A percentile compares a stretch with the other conserved stretches of the same genome.
Conservation (phyloP, 2,329 filamentous ascomycete genomes). For the Hypomyces rosellus region DNA sequence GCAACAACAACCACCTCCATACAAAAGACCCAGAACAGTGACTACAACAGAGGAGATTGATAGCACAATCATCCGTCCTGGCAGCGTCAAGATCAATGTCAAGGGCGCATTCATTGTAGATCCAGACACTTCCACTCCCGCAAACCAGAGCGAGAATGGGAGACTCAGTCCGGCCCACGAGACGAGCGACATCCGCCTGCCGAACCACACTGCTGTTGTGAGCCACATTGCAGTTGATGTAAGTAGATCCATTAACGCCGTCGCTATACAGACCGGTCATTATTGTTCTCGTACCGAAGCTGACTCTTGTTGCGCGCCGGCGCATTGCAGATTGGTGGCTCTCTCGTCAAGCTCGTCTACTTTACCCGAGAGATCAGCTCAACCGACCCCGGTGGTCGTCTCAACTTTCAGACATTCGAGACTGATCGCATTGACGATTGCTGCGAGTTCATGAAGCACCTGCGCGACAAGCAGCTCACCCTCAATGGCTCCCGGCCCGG, state of each 20-base stretch:
- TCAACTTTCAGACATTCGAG: conserved; percentile 96
- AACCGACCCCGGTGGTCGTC: conserved; percentile 72
- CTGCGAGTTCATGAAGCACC: conserved; percentile 80
- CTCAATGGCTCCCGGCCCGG: conserved; percentile 65
- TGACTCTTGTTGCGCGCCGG: not conserved
- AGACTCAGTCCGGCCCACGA: conserved; percentile 52
- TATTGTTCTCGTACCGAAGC: not conserved
- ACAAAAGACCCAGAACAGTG: conserved; percentile 24
- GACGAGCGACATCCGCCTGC: conserved; percentile 89
- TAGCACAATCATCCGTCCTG: conserved; percentile 55
- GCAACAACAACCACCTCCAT: not conserved
- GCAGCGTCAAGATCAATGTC: conserved; percentile 88
- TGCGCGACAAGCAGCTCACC: conserved; percentile 74
- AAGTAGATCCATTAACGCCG: conserved; percentile 31
- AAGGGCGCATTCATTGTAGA: conserved; percentile 95
- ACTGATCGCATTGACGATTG: conserved; percentile 91
- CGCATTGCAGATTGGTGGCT: conserved; percentile 74
- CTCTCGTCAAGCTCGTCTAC: conserved; percentile 93
- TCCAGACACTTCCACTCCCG: conserved; percentile 56
- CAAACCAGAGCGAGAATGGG: conserved; percentile 33
- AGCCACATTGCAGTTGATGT: conserved; percentile 97
- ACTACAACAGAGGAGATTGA: conserved; percentile 53
- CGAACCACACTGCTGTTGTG: conserved; percentile 89
- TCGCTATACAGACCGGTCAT: not conserved
- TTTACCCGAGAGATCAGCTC: conserved; percentile 84